These are phyloP conservation scores for Danielia oregonensis DNA, from an alignment of 805 yeast genomes.

Conservation along the genomic window DNA sequence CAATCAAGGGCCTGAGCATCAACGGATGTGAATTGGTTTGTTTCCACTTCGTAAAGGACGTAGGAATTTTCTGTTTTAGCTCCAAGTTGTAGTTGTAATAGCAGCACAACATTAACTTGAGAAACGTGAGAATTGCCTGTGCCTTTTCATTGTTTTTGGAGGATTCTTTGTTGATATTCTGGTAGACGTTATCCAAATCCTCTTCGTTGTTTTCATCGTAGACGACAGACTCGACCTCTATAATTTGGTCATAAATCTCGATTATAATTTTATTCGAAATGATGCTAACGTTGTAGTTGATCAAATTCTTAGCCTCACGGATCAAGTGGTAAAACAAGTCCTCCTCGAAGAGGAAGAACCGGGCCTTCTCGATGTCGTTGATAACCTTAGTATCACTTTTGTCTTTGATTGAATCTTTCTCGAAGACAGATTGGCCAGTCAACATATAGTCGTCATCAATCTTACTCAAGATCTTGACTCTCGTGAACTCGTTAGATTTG, in stretches of 20 bases:
- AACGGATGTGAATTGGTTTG: conserved; percentile 42
- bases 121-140: conserved; percentile 47
- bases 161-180: conserved; percentile 27
- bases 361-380: conserved; percentile 58
- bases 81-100: conserved; percentile 47
- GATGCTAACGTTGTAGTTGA: conserved; percentile 64
- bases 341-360: conserved; percentile 80
- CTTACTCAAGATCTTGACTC: conserved; percentile 57
- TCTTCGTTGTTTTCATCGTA: conserved; percentile 39
- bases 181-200: conserved; percentile 26
- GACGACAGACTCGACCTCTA: conserved; percentile 68
- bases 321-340: conserved; percentile 77
- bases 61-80: conserved; percentile 44
- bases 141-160: conserved; percentile 42
- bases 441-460: conserved; percentile 51
- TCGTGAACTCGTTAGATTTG: conserved; percentile 44
- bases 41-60: conserved; percentile 43
- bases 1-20: conserved; percentile 54
- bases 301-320: conserved; percentile 68
- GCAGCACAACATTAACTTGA: conserved; percentile 60
- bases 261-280: conserved; percentile 62
- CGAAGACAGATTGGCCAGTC: conserved; percentile 53
- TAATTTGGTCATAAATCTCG: conserved; percentile 59
- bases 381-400: conserved; percentile 26
- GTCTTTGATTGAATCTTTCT: conserved; percentile 9